Evolutionary conservation across 2,329 filamentous ascomycete species (phyloP).

Genomic region (Pleurostoma richardsiae): DNA sequence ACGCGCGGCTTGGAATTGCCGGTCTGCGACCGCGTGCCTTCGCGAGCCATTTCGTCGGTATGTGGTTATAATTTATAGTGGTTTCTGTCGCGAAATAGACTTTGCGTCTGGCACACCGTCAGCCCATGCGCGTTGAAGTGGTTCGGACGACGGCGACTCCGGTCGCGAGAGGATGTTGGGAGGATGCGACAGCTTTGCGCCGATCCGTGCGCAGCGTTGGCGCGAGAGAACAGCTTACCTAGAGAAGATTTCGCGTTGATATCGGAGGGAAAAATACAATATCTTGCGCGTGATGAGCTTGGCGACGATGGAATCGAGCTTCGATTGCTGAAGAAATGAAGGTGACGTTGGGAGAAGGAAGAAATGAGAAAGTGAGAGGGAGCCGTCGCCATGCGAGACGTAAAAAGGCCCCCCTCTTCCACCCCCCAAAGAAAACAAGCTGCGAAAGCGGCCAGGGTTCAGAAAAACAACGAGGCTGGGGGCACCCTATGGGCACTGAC

Average conservation of each 20-base stretch:
- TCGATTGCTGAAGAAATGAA: constrained; percentile 2
- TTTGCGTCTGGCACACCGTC: too few species aligned
- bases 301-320: constrained; percentile 6
- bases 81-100: not conserved
- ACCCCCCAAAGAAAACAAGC: too few species aligned
- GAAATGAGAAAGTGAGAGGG: constrained; percentile 1
- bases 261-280: not conserved
- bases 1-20: constrained; percentile 49
- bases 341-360: constrained; percentile 2
- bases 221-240: constrained; percentile 7
- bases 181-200: constrained; percentile 3
- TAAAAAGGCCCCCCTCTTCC: too few species aligned
- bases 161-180: constrained; percentile 2
- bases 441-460: too few species aligned
- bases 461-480: too few species aligned
- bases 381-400: constrained; percentile 9
- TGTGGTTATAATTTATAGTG: not conserved
- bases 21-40: constrained; percentile 46
- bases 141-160: not conserved
- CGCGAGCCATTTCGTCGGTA: constrained; percentile 34
- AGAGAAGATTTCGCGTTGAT: not conserved
- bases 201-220: constrained; percentile 4
- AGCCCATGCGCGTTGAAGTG: not conserved
- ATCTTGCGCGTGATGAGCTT: not conserved
- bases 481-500: too few species aligned